These are phyloP conservation scores for Amaranthus tricolor DNA, from an alignment of 179 eudicot species.

Conservation along the genomic window DNA sequence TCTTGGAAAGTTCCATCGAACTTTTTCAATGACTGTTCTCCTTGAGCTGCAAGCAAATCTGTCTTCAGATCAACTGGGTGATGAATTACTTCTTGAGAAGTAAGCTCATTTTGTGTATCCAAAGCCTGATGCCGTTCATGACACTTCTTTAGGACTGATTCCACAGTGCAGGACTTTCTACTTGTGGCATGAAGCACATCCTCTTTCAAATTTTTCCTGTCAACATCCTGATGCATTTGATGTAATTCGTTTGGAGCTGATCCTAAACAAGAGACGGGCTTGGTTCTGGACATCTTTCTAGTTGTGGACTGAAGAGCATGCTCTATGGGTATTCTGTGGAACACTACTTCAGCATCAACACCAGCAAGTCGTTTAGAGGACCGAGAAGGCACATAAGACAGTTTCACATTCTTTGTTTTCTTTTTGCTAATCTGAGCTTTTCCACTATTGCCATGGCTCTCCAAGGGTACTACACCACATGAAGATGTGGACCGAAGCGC, in stretches of 20 bases:
- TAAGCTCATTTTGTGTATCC: constrained; percentile 5
- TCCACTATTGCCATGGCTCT: constrained; percentile 20
- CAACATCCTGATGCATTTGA: constrained; percentile 6
- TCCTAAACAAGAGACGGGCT: constrained; percentile 3
- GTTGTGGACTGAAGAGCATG: constrained; percentile 27
- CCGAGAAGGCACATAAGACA: constrained; percentile 31
- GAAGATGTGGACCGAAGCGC: constrained; percentile 25
- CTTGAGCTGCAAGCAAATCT: neutral
- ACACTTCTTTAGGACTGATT: neutral
- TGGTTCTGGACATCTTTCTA: constrained; percentile 10
- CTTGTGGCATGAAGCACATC: neutral
- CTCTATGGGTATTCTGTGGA: constrained; percentile 33
- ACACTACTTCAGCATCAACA: constrained; percentile 35
- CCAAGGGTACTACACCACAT: constrained; percentile 12
- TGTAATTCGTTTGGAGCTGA: neutral
- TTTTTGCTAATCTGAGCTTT: constrained; percentile 30
- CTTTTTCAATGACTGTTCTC: neutral
- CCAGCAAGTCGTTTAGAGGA: constrained; percentile 63
- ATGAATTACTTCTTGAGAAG: constrained; percentile 1
- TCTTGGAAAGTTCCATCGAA: neutral
- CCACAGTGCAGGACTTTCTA: neutral
- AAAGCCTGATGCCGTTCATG: constrained; percentile 6
- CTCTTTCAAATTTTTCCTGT: neutral
- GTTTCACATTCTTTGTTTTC: constrained; percentile 31
- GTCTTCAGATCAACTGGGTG: neutral